These are phyloP conservation scores for Torulaspora franciscae DNA, from an alignment of 805 yeast genomes.

Conservation along the genomic window DNA sequence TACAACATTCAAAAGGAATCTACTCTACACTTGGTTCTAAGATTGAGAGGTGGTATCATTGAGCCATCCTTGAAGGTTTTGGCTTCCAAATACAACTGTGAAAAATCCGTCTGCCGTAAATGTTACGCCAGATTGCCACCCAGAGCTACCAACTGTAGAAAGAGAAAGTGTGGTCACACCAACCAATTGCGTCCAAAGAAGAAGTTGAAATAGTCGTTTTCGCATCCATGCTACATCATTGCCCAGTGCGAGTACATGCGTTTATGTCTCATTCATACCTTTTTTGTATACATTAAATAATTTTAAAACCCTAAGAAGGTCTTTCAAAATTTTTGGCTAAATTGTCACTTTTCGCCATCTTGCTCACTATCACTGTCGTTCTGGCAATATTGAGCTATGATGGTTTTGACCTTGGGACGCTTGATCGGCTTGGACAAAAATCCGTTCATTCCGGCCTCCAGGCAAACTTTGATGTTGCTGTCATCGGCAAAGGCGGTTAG, in stretches of 20 bases:
- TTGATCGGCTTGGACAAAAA: constrained; percentile 85
- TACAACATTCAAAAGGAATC: constrained; percentile 99
- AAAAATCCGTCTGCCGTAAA: constrained; percentile 97
- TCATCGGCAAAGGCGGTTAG: constrained; percentile 94
- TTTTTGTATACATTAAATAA: constrained; percentile 18
- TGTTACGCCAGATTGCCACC: constrained; percentile 99
- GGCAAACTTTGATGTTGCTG: constrained; percentile 78
- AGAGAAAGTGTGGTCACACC: constrained; percentile 99
- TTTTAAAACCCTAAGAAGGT: constrained; percentile 15
- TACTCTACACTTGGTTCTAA: constrained; percentile 89
- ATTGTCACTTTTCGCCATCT: background rate
- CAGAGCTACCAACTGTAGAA: constrained; percentile 99
- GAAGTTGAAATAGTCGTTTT: constrained; percentile 84
- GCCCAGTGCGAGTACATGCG: constrained; percentile 12
- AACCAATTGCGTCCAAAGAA: constrained; percentile 99
- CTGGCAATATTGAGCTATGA: constrained; percentile 38
- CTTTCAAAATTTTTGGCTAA: background rate
- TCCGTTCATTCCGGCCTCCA: constrained; percentile 88
- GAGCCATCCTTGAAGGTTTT: constrained; percentile 99
- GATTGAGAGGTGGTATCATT: constrained; percentile 98
- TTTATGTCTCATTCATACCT: constrained; percentile 14
- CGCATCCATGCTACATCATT: constrained; percentile 22
- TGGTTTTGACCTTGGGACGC: constrained; percentile 58
- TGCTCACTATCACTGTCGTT: background rate
- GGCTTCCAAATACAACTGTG: constrained; percentile 99